A percentile compares a stretch with the other conserved stretches of the same genome.
Conservation (phyloP, 2,329 filamentous ascomycete species). For the Alternaria rosae region DNA sequence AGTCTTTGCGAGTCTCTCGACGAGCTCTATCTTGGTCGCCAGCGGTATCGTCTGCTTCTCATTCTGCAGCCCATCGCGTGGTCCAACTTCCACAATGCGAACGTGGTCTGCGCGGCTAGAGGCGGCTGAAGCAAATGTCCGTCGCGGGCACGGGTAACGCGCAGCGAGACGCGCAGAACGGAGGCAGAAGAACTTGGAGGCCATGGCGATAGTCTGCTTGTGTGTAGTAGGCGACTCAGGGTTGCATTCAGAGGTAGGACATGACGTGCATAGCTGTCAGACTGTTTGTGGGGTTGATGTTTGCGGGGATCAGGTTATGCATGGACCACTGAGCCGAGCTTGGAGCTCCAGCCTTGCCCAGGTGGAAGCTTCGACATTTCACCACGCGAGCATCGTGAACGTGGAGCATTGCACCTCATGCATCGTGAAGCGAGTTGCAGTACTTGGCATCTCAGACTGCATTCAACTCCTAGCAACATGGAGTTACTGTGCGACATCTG, state of each 20-base stretch:
- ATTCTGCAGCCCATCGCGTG: constrained; percentile 87
- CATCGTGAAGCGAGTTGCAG: not conserved
- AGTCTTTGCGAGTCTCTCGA: constrained; percentile 71
- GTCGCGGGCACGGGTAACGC: constrained; percentile 38
- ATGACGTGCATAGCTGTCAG: constrained; percentile 20
- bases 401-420: not conserved
- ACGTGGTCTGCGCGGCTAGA: constrained; percentile 53
- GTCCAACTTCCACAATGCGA: constrained; percentile 81
- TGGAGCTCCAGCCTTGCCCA: constrained; percentile 2
- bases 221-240: not conserved
- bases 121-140: constrained; percentile 45
- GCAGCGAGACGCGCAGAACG: constrained; percentile 47
- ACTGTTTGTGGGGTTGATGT: constrained; percentile 20
- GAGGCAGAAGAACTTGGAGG: constrained; percentile 40
- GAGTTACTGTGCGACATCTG: not conserved
- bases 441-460: not conserved
- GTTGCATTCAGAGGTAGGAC: not conserved
- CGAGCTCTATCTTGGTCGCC: constrained; percentile 77
- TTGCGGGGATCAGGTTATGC: constrained; percentile 25
- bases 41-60: constrained; percentile 76
- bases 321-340: constrained; percentile 9
- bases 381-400: not conserved
- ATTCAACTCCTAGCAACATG: not conserved
- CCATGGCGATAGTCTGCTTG: constrained; percentile 28
- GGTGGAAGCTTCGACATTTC: not conserved